phyloP scores from a whole-genome alignment of 2,329 filamentous ascomycete species.

The Epichloe glyceriae region DNA sequence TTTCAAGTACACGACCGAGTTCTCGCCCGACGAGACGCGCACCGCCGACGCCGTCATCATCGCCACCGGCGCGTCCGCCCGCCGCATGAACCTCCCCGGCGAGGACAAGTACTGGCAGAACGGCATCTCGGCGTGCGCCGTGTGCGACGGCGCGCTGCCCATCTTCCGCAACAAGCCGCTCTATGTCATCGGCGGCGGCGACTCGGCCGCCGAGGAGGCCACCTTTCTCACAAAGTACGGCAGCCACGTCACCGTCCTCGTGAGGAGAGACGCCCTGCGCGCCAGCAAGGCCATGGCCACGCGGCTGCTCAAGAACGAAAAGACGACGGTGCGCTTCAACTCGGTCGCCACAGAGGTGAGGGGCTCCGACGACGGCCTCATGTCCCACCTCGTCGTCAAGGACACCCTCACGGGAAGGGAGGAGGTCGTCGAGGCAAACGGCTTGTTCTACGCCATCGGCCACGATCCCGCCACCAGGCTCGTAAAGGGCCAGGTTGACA shows the following conservation, averaged over 20 bases:
- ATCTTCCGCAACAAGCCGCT: constrained; percentile 96
- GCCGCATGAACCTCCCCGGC: constrained; percentile 67
- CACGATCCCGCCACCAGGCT: constrained; percentile 89
- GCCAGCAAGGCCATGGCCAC: constrained; percentile 89
- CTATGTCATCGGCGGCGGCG: constrained; percentile 90
- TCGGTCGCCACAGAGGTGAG: constrained; percentile 68
- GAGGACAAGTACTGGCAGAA: constrained; percentile 97
- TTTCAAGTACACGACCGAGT: constrained; percentile 91
- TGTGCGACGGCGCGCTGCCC: constrained; percentile 92
- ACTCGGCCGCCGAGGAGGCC: constrained; percentile 93
- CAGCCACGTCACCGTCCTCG: constrained; percentile 85
- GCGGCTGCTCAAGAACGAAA: constrained; percentile 67
- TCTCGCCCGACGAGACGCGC: constrained; percentile 66
- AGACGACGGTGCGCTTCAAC: constrained; percentile 85
- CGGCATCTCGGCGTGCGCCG: constrained; percentile 89
- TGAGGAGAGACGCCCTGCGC: constrained; percentile 73
- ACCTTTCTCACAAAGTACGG: constrained; percentile 97
- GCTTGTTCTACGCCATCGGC: constrained; percentile 93
- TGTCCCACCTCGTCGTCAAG: constrained; percentile 78
- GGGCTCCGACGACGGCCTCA: constrained; percentile 73
- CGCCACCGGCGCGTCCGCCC: constrained; percentile 86
- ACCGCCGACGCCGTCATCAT: constrained; percentile 90
- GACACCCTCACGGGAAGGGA: constrained; percentile 62
- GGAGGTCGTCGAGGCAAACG: constrained; percentile 79
- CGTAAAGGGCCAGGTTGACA: constrained; percentile 80